phyloP scores from a whole-genome alignment of 768 basidiomycete species.

The Inosperma sp. region DNA sequence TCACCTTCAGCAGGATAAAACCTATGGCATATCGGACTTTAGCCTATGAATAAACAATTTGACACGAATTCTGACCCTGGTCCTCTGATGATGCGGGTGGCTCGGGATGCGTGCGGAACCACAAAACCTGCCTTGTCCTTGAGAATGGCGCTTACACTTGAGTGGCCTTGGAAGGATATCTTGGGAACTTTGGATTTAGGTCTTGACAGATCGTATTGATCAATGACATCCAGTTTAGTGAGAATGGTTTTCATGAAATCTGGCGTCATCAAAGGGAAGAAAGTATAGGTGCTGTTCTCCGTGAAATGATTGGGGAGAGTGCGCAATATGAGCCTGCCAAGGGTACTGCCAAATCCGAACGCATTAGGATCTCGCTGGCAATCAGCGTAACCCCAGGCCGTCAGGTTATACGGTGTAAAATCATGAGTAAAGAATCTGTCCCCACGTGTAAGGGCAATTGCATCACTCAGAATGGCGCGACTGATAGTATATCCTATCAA shows the following conservation, averaged over 20 bases:
- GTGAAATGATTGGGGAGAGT: constrained; percentile 66
- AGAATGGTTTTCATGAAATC: constrained; percentile 58
- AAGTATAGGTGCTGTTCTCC: constrained; percentile 69
- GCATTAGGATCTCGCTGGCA: constrained; percentile 69
- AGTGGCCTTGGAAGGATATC: constrained; percentile 42
- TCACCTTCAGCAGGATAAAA: constrained; percentile 61
- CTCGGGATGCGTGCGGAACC: constrained; percentile 46
- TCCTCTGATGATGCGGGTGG: constrained; percentile 50
- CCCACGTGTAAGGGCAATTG: constrained; percentile 81
- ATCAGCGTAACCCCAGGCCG: constrained; percentile 81
- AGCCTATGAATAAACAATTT: neutral
- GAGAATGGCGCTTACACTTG: constrained; percentile 50
- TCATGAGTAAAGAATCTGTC: constrained; percentile 81
- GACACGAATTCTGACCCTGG: constrained; percentile 44
- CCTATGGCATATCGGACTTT: constrained; percentile 31
- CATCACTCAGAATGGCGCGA: constrained; percentile 81
- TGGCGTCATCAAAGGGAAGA: constrained; percentile 88
- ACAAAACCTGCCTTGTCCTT: constrained; percentile 42
- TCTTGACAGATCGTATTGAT: constrained; percentile 52
- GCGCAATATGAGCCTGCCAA: constrained; percentile 71
- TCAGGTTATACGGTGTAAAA: constrained; percentile 75
- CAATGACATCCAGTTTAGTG: constrained; percentile 46
- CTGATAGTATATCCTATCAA: constrained; percentile 69
- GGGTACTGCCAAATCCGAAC: constrained; percentile 71
- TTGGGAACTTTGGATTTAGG: constrained; percentile 34